phyloP scores from a whole-genome alignment of 768 basidiomycete species.

The Termitomyces sp. region DNA sequence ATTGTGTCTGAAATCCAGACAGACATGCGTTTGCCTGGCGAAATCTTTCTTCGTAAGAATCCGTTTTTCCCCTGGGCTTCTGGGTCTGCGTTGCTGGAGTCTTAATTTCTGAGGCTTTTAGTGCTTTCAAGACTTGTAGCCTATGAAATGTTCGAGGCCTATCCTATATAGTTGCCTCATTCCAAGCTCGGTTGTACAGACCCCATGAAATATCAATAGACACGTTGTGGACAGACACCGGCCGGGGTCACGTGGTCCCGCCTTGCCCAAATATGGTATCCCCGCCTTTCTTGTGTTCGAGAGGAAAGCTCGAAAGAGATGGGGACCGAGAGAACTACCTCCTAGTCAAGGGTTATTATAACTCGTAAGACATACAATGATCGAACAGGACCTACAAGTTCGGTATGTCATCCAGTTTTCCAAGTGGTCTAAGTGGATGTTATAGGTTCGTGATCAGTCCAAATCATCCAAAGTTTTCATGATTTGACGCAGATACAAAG shows the following conservation, averaged over 20 bases:
- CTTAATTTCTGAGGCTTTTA: background rate
- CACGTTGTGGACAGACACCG: no score
- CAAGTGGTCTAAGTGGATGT: background rate
- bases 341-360: background rate
- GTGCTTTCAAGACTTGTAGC: background rate
- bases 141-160: background rate
- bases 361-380: background rate
- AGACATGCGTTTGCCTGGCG: background rate
- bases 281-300: background rate
- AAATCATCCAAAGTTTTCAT: background rate
- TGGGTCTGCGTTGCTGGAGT: background rate
- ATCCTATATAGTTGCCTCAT: background rate
- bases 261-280: background rate
- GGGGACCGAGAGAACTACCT: background rate
- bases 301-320: background rate
- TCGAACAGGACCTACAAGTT: background rate
- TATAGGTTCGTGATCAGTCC: background rate
- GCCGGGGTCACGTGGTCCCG: background rate
- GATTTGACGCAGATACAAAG: background rate
- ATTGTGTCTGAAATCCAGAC: background rate
- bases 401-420: background rate
- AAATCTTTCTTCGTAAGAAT: background rate
- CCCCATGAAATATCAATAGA: background rate
- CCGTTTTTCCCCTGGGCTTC: background rate
- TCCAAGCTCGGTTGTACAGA: background rate